phyloP scores from a whole-genome alignment of 768 basidiomycete species.

The Tylopilus balloui region DNA sequence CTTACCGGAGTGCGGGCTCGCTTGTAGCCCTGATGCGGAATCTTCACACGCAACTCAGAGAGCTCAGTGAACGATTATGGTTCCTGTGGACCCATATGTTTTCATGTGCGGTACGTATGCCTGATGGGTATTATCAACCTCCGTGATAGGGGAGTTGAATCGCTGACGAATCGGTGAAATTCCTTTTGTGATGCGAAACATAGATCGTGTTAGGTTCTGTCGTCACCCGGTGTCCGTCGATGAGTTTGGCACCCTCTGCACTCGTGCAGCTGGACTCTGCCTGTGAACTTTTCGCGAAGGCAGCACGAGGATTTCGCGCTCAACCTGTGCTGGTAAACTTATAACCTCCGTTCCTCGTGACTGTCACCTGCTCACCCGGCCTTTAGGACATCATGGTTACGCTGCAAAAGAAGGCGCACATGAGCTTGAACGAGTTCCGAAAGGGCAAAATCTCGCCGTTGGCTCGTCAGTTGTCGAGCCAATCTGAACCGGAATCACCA shows the following conservation, averaged over 20 bases:
- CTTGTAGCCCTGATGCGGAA: constrained; percentile 68
- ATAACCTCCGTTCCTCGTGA: not conserved
- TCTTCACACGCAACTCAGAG: constrained; percentile 58
- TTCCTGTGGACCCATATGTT: constrained; percentile 45
- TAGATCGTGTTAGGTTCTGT: constrained; percentile 70
- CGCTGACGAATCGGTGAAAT: constrained; percentile 14
- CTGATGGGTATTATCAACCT: constrained; percentile 1
- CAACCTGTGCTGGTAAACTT: constrained; percentile 56
- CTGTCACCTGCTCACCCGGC: constrained; percentile 8
- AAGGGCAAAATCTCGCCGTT: constrained; percentile 50
- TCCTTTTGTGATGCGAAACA: constrained; percentile 1
- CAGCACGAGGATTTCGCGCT: constrained; percentile 61
- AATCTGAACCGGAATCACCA: constrained; percentile 39
- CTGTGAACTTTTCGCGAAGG: constrained; percentile 68
- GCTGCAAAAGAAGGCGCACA: constrained; percentile 62
- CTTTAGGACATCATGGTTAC: constrained; percentile 58
- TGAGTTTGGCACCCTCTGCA: constrained; percentile 73
- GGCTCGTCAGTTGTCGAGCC: constrained; percentile 32
- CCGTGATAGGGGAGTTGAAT: constrained; percentile 7
- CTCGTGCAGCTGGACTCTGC: constrained; percentile 71
- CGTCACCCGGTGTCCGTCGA: constrained; percentile 73
- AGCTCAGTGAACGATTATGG: constrained; percentile 63
- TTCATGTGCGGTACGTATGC: constrained; percentile 55
- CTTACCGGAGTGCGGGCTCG: constrained; percentile 68
- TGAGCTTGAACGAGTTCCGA: constrained; percentile 58